A percentile compares a stretch with the other conserved stretches of the same genome.
Conservation (phyloP, 2,329 filamentous ascomycete species). For the Penicillium sp. region DNA sequence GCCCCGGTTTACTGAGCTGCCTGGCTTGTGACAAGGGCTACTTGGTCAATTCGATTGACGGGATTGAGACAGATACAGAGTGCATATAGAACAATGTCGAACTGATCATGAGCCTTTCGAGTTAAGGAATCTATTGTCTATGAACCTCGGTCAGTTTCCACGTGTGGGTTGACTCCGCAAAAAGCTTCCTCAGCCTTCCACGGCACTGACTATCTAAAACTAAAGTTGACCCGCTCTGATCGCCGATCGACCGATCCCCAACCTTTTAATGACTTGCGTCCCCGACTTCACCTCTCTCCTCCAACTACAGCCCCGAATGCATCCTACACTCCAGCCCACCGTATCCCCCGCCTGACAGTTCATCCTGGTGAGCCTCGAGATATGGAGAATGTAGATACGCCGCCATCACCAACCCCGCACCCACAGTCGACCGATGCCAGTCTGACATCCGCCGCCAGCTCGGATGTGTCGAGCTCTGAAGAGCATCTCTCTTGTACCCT, state of each 20-base stretch:
- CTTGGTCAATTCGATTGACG: neutral
- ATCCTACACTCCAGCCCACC: neutral
- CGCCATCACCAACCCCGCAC: conserved; percentile 3
- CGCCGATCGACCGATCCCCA: conserved; percentile 23
- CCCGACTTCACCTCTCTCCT: conserved; percentile 3
- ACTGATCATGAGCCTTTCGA: neutral
- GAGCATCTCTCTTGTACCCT: conserved; percentile 48
- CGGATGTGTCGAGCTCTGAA: conserved; percentile 24
- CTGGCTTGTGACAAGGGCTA: neutral
- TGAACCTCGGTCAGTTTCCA: neutral
- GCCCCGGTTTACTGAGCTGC: neutral
- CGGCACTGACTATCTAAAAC: conserved; percentile 24
- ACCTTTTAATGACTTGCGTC: conserved; percentile 6
- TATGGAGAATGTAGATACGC: conserved; percentile 20
- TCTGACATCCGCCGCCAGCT: conserved; percentile 14
- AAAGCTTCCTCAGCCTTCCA: neutral
- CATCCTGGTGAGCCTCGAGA: neutral
- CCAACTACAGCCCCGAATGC: conserved; percentile 5
- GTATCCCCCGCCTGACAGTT: neutral
- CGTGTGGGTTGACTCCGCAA: neutral
- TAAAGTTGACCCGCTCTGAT: conserved; percentile 26
- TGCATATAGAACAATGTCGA: neutral
- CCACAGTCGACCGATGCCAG: conserved; percentile 7
- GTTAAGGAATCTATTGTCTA: neutral
- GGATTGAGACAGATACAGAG: neutral